Conservation (phyloP, 176 grass and related monocot genomes). For the Bothriochloa decipiens region DNA sequence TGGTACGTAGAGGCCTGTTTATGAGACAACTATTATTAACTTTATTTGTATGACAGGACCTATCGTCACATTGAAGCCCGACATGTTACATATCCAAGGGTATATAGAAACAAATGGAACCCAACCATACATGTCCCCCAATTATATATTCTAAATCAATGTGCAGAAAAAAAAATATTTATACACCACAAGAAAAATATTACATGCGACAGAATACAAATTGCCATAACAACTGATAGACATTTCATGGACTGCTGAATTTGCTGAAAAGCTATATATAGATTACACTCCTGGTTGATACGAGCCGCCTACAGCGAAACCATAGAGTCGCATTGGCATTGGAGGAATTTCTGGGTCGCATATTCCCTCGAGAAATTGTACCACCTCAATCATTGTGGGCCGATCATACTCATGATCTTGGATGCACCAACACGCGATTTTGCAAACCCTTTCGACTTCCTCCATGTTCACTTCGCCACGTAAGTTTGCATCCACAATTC, state of each 20-base stretch:
- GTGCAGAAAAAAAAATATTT: too few relatives aligned
- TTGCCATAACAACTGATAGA: too few relatives aligned
- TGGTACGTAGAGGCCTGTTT: too few relatives aligned
- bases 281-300: not conserved
- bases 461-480: slow-evolving; percentile 7
- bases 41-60: too few relatives aligned
- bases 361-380: slow-evolving; percentile 41
- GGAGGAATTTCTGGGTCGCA: slow-evolving; percentile 18
- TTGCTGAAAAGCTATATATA: not conserved
- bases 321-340: slow-evolving; percentile 39
- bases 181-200: too few relatives aligned
- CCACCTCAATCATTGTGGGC: slow-evolving; percentile 40
- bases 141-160: too few relatives aligned
- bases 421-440: slow-evolving; percentile 57
- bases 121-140: too few relatives aligned
- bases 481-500: slow-evolving; percentile 34
- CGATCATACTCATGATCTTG: slow-evolving; percentile 45
- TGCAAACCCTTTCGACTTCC: slow-evolving; percentile 49
- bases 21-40: too few relatives aligned
- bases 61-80: too few relatives aligned
- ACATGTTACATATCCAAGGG: too few relatives aligned
- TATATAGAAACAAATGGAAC: too few relatives aligned
- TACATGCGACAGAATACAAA: too few relatives aligned
- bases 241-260: not conserved
- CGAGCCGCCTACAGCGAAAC: not conserved